Conservation (phyloP, 768 basidiomycete genomes). For the Tricholomella constricta region DNA sequence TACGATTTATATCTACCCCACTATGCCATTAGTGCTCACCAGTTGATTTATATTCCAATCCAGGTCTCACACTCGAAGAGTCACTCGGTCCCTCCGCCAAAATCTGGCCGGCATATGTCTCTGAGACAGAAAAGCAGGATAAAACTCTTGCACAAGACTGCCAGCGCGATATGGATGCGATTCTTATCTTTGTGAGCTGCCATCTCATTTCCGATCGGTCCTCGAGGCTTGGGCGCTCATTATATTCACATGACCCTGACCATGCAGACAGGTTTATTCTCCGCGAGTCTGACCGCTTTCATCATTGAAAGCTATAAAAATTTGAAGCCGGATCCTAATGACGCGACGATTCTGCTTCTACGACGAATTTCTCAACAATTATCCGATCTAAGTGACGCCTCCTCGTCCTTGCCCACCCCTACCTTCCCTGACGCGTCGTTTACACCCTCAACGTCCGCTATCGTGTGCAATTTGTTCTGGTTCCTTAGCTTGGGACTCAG, state of each 20-base stretch:
- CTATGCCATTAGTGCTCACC: not conserved
- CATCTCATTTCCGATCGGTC: too few relatives aligned
- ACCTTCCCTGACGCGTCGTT: too few relatives aligned
- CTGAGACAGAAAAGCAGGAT: conserved; percentile 35
- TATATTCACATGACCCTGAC: too few relatives aligned
- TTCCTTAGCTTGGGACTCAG: conserved; percentile 48
- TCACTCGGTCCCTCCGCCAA: not conserved
- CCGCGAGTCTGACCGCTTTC: conserved; percentile 41
- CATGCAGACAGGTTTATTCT: conserved; percentile 43
- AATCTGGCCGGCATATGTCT: conserved; percentile 40
- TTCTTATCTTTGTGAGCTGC: conserved; percentile 43
- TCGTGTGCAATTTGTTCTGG: conserved; percentile 46
- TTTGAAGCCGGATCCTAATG: conserved; percentile 29
- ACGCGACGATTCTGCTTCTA: conserved; percentile 28
- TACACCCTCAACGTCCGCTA: too few relatives aligned
- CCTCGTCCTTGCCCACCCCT: conserved; percentile 31
- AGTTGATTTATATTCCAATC: too few relatives aligned
- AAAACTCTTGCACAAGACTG: conserved; percentile 33
- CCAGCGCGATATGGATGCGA: conserved; percentile 44
- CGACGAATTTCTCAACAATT: conserved; percentile 33
- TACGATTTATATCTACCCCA: not conserved
- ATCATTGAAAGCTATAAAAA: conserved; percentile 39
- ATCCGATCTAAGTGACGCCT: conserved; percentile 26
- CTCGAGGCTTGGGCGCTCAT: too few relatives aligned
- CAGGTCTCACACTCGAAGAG: not conserved